Evolutionary conservation across 1,139 yeast genomes (phyloP).

Genomic region (Suhomyces kunorum): DNA sequence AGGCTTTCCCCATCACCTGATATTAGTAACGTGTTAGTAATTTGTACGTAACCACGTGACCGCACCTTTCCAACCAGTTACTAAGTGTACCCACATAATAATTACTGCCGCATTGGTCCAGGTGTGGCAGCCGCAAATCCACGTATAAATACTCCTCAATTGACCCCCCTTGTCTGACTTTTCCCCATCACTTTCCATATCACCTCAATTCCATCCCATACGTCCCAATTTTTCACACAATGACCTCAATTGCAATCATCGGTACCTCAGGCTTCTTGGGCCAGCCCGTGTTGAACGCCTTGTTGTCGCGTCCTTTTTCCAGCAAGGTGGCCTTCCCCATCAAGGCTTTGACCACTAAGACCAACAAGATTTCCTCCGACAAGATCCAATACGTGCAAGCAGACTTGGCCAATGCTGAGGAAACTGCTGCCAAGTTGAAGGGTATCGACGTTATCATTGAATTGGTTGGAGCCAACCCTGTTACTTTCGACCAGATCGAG

Average conservation of each 20-base stretch:
- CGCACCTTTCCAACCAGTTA: too few relatives aligned
- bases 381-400: conserved; percentile 43
- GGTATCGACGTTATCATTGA: conserved; percentile 57
- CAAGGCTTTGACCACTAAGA: conserved; percentile 47
- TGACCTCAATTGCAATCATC: conserved; percentile 46
- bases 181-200: too few relatives aligned
- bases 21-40: too few relatives aligned
- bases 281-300: conserved; percentile 45
- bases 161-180: too few relatives aligned
- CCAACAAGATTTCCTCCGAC: conserved; percentile 36
- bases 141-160: too few relatives aligned
- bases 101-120: too few relatives aligned
- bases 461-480: conserved; percentile 34
- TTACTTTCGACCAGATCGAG: conserved; percentile 27
- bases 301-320: conserved; percentile 44
- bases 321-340: conserved; percentile 50
- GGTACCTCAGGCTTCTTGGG: conserved; percentile 59
- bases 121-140: too few relatives aligned
- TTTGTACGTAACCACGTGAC: too few relatives aligned
- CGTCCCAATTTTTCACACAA: neutral
- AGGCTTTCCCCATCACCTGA: too few relatives aligned
- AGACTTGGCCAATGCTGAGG: conserved; percentile 27
- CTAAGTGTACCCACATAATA: too few relatives aligned
- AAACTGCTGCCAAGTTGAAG: conserved; percentile 35
- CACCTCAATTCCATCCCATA: neutral